Conservation (phyloP, 306 rosid species). For the Inga laurina region DNA sequence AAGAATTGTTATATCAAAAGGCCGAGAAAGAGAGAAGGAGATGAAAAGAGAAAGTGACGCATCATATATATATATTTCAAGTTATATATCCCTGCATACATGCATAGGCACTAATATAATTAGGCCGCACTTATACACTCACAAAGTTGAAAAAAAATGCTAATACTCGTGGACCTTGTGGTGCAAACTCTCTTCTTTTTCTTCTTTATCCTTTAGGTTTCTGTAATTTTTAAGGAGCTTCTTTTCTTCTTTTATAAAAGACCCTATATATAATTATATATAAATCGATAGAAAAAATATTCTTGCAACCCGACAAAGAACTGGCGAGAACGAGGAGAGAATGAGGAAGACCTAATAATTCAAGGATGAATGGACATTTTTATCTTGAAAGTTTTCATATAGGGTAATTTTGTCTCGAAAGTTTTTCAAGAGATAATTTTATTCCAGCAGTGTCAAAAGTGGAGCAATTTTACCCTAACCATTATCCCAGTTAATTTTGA, state of each 20-base stretch:
- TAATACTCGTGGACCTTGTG: not conserved
- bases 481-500: no score
- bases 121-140: not conserved
- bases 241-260: slow-evolving; percentile 17
- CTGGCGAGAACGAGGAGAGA: not conserved
- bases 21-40: not conserved
- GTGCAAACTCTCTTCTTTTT: slow-evolving; percentile 12
- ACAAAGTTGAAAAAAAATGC: slow-evolving; percentile 15
- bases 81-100: not conserved
- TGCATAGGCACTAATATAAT: not conserved
- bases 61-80: not conserved
- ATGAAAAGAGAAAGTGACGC: not conserved
- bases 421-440: no score
- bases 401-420: no score
- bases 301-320: slow-evolving; percentile 21
- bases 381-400: no score
- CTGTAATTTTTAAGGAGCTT: slow-evolving; percentile 21
- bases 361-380: no score
- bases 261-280: not conserved
- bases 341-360: not conserved
- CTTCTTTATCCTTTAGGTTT: slow-evolving; percentile 13
- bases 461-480: rapidly evolving
- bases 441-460: rapidly evolving
- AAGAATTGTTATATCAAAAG: not conserved
- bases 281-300: slow-evolving; percentile 21